These are phyloP conservation scores for Eucalyptus tenuipes DNA, from an alignment of 345 rosid genomes.

Conservation along the genomic window DNA sequence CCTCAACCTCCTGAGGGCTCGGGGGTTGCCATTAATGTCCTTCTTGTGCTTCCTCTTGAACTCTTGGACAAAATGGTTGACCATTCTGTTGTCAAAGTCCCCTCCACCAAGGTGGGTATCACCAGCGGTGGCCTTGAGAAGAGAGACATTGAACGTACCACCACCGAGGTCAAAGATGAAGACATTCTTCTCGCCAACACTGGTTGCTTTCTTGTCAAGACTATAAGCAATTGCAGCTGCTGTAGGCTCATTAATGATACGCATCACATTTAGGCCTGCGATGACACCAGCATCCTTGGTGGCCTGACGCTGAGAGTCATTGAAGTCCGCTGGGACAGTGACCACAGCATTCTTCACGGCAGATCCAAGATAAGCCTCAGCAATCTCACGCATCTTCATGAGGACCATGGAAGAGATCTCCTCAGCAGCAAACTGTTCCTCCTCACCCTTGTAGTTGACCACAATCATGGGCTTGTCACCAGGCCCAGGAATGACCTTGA, in stretches of 20 bases:
- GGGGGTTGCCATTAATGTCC: constrained; percentile 57
- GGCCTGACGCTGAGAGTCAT: constrained; percentile 79
- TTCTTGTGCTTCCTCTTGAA: constrained; percentile 60
- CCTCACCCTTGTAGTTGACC: constrained; percentile 62
- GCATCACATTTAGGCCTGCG: constrained; percentile 65
- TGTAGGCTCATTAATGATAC: constrained; percentile 69
- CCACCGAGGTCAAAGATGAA: constrained; percentile 77
- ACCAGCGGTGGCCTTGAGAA: constrained; percentile 68
- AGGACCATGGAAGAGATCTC: constrained; percentile 78
- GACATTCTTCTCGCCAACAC: constrained; percentile 70
- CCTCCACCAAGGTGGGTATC: constrained; percentile 81
- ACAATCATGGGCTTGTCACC: constrained; percentile 66
- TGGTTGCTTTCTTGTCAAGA: constrained; percentile 69
- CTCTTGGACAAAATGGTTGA: constrained; percentile 61
- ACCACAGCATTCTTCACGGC: constrained; percentile 62
- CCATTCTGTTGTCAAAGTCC: constrained; percentile 75
- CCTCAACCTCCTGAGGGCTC: constrained; percentile 78
- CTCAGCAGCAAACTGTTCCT: constrained; percentile 58
- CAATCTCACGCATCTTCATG: constrained; percentile 74
- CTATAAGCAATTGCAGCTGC: constrained; percentile 85
- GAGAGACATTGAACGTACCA: constrained; percentile 77
- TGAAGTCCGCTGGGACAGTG: constrained; percentile 70
- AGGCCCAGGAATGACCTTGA: constrained; percentile 57
- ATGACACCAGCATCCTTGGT: constrained; percentile 78
- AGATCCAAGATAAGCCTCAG: constrained; percentile 68